Conservation (phyloP, 208 protist genomes). For the Leishmania tarentolae region DNA sequence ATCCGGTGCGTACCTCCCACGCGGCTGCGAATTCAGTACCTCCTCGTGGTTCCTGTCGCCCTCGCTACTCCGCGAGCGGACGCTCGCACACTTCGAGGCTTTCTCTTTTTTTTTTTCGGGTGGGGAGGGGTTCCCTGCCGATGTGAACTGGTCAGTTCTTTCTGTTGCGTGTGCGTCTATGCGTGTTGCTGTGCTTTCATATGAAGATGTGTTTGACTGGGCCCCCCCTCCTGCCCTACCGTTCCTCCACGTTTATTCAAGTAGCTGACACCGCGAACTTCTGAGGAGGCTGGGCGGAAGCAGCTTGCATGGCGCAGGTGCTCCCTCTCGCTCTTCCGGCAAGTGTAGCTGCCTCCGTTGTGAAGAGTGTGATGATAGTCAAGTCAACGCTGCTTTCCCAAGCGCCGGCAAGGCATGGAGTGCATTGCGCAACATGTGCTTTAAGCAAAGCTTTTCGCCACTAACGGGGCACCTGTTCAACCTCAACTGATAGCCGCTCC, state of each 20-base stretch:
- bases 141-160: not conserved
- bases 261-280: not conserved
- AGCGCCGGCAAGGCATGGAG: not conserved
- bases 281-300: not conserved
- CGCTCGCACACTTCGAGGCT: not conserved
- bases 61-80: not conserved
- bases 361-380: not conserved
- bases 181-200: not conserved
- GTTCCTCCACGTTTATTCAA: not conserved
- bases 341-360: not conserved
- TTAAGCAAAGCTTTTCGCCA: too few species aligned
- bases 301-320: not conserved
- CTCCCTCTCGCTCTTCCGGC: not conserved
- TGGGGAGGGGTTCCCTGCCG: not conserved
- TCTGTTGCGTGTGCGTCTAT: too few species aligned
- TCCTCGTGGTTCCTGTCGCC: not conserved
- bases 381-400: not conserved
- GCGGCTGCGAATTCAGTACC: not conserved
- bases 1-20: not conserved
- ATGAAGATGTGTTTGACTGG: not conserved
- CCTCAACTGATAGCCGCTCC: not conserved
- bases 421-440: not conserved
- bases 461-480: not conserved
- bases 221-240: too few species aligned
- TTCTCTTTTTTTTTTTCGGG: not conserved